Percentiles rank a stretch among this genome's conserved stretches.
Evolutionary conservation across 2,329 filamentous ascomycete species (phyloP).

Genomic region (Metarhizium rileyi): DNA sequence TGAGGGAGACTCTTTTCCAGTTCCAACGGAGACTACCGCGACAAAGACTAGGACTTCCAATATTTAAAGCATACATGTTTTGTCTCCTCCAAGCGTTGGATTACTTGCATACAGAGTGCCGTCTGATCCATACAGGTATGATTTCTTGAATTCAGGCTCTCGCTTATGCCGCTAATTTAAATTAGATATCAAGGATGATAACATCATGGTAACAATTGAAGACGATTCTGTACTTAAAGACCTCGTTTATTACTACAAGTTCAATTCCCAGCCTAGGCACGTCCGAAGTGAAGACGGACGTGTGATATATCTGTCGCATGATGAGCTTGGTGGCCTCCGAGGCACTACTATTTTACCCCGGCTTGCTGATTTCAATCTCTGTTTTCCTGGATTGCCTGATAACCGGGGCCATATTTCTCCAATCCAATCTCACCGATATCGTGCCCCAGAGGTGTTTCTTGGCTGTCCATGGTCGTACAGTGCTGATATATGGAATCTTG

Average conservation of each 20-base stretch:
- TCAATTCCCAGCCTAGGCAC: constrained; percentile 5
- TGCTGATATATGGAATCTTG: constrained; percentile 14
- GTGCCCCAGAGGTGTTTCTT: constrained; percentile 15
- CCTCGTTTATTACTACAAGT: constrained; percentile 3
- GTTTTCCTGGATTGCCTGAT: constrained; percentile 8
- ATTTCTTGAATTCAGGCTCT: neutral
- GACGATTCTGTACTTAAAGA: constrained; percentile 8
- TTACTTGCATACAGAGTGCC: constrained; percentile 13
- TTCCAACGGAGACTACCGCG: neutral
- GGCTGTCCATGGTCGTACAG: constrained; percentile 13
- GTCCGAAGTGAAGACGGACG: constrained; percentile 8
- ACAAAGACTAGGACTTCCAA: neutral
- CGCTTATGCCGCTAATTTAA: neutral
- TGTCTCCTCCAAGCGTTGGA: constrained; percentile 10
- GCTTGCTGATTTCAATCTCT: constrained; percentile 12
- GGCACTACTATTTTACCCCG: constrained; percentile 8
- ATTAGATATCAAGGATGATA: constrained; percentile 14
- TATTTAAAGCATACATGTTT: neutral
- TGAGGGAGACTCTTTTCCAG: neutral
- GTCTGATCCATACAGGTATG: constrained; percentile 14
- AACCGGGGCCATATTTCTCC: constrained; percentile 8
- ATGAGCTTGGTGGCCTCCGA: constrained; percentile 10
- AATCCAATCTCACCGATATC: constrained; percentile 14
- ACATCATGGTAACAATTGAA: constrained; percentile 15
- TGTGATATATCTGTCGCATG: constrained; percentile 10